Percentiles rank a stretch among this genome's conserved stretches.
These are phyloP conservation scores for Kwoniella pini DNA, from an alignment of 768 basidiomycete species.

Conservation along the genomic window DNA sequence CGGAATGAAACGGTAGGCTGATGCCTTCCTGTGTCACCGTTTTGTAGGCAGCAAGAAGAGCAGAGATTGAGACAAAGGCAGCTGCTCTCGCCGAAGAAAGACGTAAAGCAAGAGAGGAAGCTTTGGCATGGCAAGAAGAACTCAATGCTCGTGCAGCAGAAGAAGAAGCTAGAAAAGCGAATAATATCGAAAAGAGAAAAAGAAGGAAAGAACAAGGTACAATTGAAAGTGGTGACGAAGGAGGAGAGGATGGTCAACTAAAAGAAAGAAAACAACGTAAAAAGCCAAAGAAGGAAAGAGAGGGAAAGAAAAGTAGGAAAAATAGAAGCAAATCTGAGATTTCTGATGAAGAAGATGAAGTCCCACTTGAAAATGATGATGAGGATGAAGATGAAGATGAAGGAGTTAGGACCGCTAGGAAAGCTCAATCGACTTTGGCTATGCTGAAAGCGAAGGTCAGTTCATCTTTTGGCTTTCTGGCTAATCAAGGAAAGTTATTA, in stretches of 20 bases:
- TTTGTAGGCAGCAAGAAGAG: conserved; percentile 37
- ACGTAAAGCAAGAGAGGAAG: conserved; percentile 58
- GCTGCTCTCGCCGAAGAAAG: conserved; percentile 81
- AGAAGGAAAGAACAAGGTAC: conserved; percentile 66
- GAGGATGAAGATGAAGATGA: conserved; percentile 29
- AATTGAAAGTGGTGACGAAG: conserved; percentile 80
- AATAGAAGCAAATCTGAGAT: conserved; percentile 41
- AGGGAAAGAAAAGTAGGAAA: conserved; percentile 30
- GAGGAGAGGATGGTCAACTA: conserved; percentile 71
- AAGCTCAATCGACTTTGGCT: conserved; percentile 28
- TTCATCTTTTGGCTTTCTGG: no score
- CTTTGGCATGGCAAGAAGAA: conserved; percentile 44
- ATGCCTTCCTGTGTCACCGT: background rate
- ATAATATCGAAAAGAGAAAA: conserved; percentile 37
- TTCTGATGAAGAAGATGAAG: conserved; percentile 23
- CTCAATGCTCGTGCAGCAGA: conserved; percentile 55
- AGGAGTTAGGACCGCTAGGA: conserved; percentile 17
- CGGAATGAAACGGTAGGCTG: background rate
- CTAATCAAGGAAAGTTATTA: no score
- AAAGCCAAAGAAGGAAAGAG: conserved; percentile 20
- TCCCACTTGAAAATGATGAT: conserved; percentile 8
- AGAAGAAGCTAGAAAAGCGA: conserved; percentile 63
- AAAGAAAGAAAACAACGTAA: conserved; percentile 51
- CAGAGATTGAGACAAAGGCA: conserved; percentile 64
- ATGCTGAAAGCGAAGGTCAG: conserved; percentile 39